Base-by-base conservation (phyloP, 768 basidiomycete genomes). In the Cystobasidium ongulense region DNA sequence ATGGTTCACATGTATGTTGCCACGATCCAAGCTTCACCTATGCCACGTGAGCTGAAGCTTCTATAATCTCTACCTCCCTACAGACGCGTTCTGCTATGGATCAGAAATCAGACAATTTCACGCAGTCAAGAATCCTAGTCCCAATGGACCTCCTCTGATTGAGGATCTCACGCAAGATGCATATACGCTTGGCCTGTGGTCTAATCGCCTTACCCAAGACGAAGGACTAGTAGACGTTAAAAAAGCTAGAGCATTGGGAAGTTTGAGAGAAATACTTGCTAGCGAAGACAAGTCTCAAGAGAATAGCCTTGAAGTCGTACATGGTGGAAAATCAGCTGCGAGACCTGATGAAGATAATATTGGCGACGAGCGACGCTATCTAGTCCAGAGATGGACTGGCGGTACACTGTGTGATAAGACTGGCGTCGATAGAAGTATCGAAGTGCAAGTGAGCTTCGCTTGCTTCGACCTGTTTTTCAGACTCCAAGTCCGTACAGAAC, bases 1-100 rank as follows among this genome's bases (percentile, higher is more conserved):
- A 43, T 96, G 93, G 93, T 98, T 97, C 84, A 98, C 93, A 41
- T 98, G 98, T 82, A 88, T 91, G 62, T 96, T 90, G 81, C 92
- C 76, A 80, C 79, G n/a, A 35, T 36, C 21, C 11, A 33, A 10
- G 25, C 39, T 43, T 18, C 23, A n/a, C n/a, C 27, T 57, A 59
- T 31, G 18, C 18, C 13, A 33, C 21, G 46, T 36, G 18, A 1
- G 21, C 66, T 41, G 68, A 27, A 10, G 63, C 75, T 54, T 74
- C 35, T 35, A 61, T 59, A 29, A 62, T 1, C 13, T 7, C 1
- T 8, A 1, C 54, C 74, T 76, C 66, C 77, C 25, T 18, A 33
- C 67, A 73, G 72, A 73, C 52, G 79, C 79, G 13, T 82, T 82
- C 77, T 83, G 95, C 83, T 93, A 99, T 83, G 90, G 93, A 81